Evolutionary conservation across 345 rosid genomes (phyloP).

Genomic region (Eucalyptus microcorys): DNA sequence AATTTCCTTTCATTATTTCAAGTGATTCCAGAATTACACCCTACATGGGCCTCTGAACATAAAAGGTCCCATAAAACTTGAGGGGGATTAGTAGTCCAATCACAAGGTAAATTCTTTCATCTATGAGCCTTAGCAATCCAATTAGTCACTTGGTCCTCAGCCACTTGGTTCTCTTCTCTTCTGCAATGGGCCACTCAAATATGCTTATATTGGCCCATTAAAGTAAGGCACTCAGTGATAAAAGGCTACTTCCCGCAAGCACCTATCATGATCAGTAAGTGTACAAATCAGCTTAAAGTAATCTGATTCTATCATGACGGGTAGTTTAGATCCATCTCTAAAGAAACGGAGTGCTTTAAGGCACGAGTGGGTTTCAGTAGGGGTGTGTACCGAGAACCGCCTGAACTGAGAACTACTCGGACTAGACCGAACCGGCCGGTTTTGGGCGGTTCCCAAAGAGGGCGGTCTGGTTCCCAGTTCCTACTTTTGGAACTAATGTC

Average conservation of each 20-base stretch:
- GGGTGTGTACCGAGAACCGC: too few relatives aligned
- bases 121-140: not conserved
- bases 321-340: too few relatives aligned
- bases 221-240: not conserved
- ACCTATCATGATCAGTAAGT: too few relatives aligned
- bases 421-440: accelerated
- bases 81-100: not conserved
- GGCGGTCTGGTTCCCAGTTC: too few relatives aligned
- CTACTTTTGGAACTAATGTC: too few relatives aligned
- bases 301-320: too few relatives aligned
- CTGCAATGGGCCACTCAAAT: not conserved
- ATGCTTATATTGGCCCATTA: not conserved
- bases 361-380: too few relatives aligned
- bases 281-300: too few relatives aligned
- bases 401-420: accelerated
- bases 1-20: not conserved
- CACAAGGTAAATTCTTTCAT: not conserved
- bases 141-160: not conserved
- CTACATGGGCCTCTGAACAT: not conserved
- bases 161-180: not conserved
- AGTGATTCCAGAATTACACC: not conserved
- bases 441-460: too few relatives aligned
- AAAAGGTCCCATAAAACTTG: not conserved
- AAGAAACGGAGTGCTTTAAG: too few relatives aligned
- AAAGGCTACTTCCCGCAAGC: too few relatives aligned